phyloP scores from a whole-genome alignment of 768 basidiomycete species.

The Amanita subjunquillea region DNA sequence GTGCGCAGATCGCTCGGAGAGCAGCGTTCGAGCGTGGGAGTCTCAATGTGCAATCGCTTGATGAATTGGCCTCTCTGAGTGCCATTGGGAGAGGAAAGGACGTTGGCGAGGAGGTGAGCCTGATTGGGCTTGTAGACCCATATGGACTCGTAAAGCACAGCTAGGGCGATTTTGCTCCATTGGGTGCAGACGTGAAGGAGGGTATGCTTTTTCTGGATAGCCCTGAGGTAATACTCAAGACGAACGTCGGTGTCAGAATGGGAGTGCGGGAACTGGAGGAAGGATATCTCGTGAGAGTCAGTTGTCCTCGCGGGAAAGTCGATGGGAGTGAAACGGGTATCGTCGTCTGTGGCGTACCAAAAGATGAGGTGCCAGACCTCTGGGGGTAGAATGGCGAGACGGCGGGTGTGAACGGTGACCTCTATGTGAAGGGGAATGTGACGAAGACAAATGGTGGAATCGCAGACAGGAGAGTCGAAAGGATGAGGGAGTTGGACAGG shows the following conservation, averaged over 20 bases:
- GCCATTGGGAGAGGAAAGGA: conserved; percentile 18
- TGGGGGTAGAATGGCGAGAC: conserved; percentile 37
- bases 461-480: background rate
- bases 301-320: conserved; percentile 11
- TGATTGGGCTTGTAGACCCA: conserved; percentile 53
- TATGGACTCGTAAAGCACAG: conserved; percentile 55
- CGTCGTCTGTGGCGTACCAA: conserved; percentile 36
- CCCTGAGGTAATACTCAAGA: conserved; percentile 31
- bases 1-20: conserved; percentile 56
- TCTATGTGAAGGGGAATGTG: background rate
- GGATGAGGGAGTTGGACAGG: background rate
- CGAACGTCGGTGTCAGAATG: conserved; percentile 23
- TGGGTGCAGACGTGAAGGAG: conserved; percentile 44
- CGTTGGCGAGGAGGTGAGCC: conserved; percentile 31
- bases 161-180: conserved; percentile 45
- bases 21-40: conserved; percentile 52
- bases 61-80: conserved; percentile 36
- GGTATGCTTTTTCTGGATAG: conserved; percentile 38
- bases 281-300: conserved; percentile 37
- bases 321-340: conserved; percentile 7
- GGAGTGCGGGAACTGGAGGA: conserved; percentile 36
- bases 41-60: conserved; percentile 62
- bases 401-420: background rate
- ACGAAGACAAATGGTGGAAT: background rate
- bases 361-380: conserved; percentile 64